Evolutionary conservation across 2,329 filamentous ascomycete species (phyloP).

Genomic region (Botrytis tulipae): DNA sequence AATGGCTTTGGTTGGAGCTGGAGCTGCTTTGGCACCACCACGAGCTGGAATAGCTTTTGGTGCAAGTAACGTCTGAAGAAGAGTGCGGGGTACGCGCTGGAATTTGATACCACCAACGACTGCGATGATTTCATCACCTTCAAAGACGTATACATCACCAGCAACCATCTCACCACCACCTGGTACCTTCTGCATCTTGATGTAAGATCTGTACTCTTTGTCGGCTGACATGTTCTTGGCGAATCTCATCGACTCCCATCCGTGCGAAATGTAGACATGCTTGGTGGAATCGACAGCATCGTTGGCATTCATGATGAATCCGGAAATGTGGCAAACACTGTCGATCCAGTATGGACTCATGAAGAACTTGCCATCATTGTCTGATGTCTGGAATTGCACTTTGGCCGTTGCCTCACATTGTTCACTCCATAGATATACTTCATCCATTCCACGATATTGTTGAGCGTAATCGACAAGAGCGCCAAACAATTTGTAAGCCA

Average conservation of each 20-base stretch:
- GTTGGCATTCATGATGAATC: slow-evolving; percentile 60
- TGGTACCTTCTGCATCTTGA: slow-evolving; percentile 36
- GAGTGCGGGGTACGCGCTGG: slow-evolving; percentile 19
- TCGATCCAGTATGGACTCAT: slow-evolving; percentile 60
- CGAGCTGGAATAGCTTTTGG: slow-evolving; percentile 13
- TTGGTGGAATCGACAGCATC: slow-evolving; percentile 33
- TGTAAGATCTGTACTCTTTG: slow-evolving; percentile 31
- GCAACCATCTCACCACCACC: slow-evolving; percentile 36
- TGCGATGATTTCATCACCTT: slow-evolving; percentile 39
- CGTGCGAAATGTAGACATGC: slow-evolving; percentile 33
- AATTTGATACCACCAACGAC: slow-evolving; percentile 36
- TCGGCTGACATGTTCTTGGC: slow-evolving; percentile 27
- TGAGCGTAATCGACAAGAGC: slow-evolving; percentile 54
- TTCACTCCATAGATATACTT: slow-evolving; percentile 53
- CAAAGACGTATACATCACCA: slow-evolving; percentile 42
- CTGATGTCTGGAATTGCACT: slow-evolving; percentile 47
- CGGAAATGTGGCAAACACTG: slow-evolving; percentile 57
- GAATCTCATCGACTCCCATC: slow-evolving; percentile 34
- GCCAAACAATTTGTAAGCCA: slow-evolving; percentile 70
- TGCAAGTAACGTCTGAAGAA: slow-evolving; percentile 21
- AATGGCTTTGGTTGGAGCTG: not conserved
- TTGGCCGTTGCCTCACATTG: slow-evolving; percentile 45
- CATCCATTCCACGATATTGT: slow-evolving; percentile 55
- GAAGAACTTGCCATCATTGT: slow-evolving; percentile 52
- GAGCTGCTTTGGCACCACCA: not conserved